Conservation (phyloP, 441 rosid species). For the Corymbia citriodora region DNA sequence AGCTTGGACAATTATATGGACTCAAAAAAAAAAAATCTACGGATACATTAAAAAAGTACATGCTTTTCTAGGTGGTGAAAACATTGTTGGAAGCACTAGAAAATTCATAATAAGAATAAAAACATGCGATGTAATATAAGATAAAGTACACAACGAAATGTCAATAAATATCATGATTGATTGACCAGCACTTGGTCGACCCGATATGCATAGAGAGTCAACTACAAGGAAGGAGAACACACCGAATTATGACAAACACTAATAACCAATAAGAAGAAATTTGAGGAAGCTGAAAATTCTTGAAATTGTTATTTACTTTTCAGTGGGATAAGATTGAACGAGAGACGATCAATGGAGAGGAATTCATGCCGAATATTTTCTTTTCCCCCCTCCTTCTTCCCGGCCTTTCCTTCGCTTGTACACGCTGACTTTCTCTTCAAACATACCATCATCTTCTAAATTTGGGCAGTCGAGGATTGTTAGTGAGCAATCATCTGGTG, state of each 20-base stretch:
- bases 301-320: no score
- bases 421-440: rapidly evolving
- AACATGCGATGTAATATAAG: rapidly evolving
- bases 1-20: not conserved
- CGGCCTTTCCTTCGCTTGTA: not conserved
- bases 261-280: no score
- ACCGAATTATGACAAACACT: no score
- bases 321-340: no score
- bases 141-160: not conserved
- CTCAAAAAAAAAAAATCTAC: not conserved
- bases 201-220: no score
- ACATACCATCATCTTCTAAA: not conserved
- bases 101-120: not conserved
- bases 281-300: no score
- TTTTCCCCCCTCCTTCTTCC: not conserved
- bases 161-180: not conserved
- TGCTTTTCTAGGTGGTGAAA: not conserved
- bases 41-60: not conserved
- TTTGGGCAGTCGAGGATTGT: rapidly evolving
- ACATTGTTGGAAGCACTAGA: not conserved
- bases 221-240: no score
- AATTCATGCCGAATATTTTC: no score
- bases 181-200: no score
- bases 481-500: rapidly evolving
- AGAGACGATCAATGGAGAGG: no score